Evolutionary conservation across 331 rosid species (phyloP).

Genomic region (Malus hybrid): DNA sequence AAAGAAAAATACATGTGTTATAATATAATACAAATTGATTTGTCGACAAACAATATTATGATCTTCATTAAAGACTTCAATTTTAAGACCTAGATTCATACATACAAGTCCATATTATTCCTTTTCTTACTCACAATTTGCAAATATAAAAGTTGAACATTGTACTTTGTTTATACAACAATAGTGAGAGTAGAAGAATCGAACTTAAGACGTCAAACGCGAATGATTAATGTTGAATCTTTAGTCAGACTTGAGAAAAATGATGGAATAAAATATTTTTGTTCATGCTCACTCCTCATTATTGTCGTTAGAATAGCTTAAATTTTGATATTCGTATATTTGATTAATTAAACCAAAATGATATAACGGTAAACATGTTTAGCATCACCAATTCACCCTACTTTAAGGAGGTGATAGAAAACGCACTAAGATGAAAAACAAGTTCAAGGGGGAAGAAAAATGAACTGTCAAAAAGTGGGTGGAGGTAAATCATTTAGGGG

Average conservation of each 20-base stretch:
- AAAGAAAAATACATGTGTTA: too few relatives aligned
- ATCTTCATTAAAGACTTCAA: neutral
- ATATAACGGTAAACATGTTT: too few relatives aligned
- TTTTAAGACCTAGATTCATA: neutral
- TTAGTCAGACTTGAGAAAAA: too few relatives aligned
- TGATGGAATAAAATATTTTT: too few relatives aligned
- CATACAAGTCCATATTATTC: neutral
- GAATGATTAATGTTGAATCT: too few relatives aligned
- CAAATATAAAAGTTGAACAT: neutral
- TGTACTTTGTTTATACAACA: neutral
- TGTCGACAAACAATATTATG: neutral
- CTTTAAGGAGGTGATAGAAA: neutral
- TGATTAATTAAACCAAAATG: too few relatives aligned
- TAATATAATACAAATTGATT: too few relatives aligned
- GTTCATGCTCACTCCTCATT: too few relatives aligned
- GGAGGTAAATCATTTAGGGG: neutral
- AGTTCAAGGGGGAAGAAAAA: neutral
- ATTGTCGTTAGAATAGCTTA: too few relatives aligned
- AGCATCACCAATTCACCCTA: neutral
- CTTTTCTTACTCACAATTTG: neutral
- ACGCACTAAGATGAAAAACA: neutral
- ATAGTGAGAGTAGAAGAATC: neutral
- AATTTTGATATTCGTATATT: too few relatives aligned
- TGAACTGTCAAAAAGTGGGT: neutral
- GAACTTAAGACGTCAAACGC: neutral